Evolutionary conservation across 306 rosid genomes (phyloP), one percentile per base, ranked within the genome.

Genomic region (Pachyrhizus erosus): DNA sequence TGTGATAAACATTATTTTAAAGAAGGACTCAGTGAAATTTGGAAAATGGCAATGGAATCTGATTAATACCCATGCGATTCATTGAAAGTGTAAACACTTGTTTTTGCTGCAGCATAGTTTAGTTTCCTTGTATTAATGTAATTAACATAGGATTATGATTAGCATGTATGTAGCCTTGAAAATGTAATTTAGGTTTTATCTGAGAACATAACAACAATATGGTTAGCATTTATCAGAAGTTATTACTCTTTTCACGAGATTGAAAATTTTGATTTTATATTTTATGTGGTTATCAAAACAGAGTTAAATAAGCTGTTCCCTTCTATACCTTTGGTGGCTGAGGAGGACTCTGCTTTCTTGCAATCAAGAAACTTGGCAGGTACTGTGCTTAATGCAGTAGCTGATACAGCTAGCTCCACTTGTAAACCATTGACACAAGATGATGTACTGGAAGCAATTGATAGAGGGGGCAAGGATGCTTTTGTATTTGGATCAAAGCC

Each of bases 311-410:
- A 87, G 81, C 78, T 87, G 84, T 96, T 93, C 89, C 99, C 99
- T 76, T 82, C 88, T 74, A 92, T 93, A 68, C 99, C 97, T 2
- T 79, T 93, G 86, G 99, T 96, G 85, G 98, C 99, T 9, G 98
- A 96, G 86, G 99, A 93, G 89, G 99, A 96, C 81, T 96, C 97
- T 42, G 88, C 91, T 65, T 93, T 86, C 81, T 26, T 96, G 62
- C 91, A 83, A 24, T 79, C 90, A 67, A 91, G 85, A 70, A 90
- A 96, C 85, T 80, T 93, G 58, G 92, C 81, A 18, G 91, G 58
- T 61, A 76, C 91, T 7, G 97, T 96, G 80, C 81, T 83, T 73
- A 75, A 80, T 65, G 93, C 87, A 24, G 90, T 92, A 33, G 79
- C 82, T 62, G 86, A 86, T 45, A 87, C 79, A 66, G 78, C 81